Evolutionary conservation across 768 basidiomycete genomes (phyloP).

Genomic region (Chalciporus sphaerocephalus): DNA sequence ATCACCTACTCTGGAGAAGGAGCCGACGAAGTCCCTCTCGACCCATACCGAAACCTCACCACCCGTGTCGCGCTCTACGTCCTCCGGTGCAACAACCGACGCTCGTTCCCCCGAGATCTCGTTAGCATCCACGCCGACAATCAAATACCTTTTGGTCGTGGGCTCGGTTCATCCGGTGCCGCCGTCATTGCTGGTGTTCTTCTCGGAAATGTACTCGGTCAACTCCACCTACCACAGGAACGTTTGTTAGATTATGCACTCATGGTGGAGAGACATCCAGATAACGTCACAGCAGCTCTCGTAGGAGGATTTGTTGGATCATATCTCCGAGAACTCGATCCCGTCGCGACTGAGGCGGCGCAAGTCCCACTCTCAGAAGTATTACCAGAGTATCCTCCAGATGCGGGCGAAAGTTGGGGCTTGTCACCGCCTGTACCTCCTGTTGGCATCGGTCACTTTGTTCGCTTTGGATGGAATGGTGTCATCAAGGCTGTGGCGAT

Average conservation of each 20-base stretch:
- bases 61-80: constrained; percentile 98
- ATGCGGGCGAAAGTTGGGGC: constrained; percentile 92
- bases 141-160: constrained; percentile 96
- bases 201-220: constrained; percentile 78
- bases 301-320: constrained; percentile 96
- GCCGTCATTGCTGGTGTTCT: constrained; percentile 98
- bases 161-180: constrained; percentile 95
- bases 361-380: constrained; percentile 94
- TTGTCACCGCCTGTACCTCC: constrained; percentile 84
- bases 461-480: constrained; percentile 81
- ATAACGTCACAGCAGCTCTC: constrained; percentile 97
- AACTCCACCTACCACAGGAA: constrained; percentile 59
- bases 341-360: constrained; percentile 73
- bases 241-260: constrained; percentile 92
- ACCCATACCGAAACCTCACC: constrained; percentile 94
- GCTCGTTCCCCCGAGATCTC: constrained; percentile 72
- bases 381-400: constrained; percentile 89
- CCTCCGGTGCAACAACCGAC: constrained; percentile 79
- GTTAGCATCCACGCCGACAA: constrained; percentile 71
- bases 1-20: constrained; percentile 88
- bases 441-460: constrained; percentile 86
- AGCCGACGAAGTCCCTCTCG: constrained; percentile 83
- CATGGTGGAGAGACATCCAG: constrained; percentile 99
- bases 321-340: constrained; percentile 87
- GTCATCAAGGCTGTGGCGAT: constrained; percentile 90